phyloP scores from a whole-genome alignment of 257 asterid species.

The Hygrophila difformis region DNA sequence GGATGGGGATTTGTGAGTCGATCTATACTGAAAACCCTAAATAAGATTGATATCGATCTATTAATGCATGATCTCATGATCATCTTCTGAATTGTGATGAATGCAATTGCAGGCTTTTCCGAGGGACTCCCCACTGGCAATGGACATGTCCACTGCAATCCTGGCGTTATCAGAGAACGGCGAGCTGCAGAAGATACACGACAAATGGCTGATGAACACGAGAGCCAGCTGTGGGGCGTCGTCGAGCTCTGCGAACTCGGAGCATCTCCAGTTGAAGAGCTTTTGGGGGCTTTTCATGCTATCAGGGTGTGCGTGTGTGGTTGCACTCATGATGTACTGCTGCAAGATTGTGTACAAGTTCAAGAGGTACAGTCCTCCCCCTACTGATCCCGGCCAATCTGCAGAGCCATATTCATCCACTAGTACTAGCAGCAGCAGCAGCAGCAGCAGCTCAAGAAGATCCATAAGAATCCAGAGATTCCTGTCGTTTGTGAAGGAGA shows the following conservation, averaged over 20 bases:
- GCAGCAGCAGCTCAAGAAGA: neutral
- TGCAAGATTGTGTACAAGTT: slow-evolving; percentile 37
- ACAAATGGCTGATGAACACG: slow-evolving; percentile 32
- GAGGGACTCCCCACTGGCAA: slow-evolving; percentile 33
- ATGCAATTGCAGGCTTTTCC: slow-evolving; percentile 38
- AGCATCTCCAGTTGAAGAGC: slow-evolving; percentile 30
- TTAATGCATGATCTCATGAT: neutral
- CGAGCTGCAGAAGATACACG: slow-evolving; percentile 40
- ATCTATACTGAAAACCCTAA: neutral
- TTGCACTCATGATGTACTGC: slow-evolving; percentile 38
- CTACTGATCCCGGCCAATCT: too few species aligned
- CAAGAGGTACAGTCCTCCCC: too few species aligned
- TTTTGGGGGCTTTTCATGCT: slow-evolving; percentile 40
- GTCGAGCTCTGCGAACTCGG: slow-evolving; percentile 8
- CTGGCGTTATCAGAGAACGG: slow-evolving; percentile 42
- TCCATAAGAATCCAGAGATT: slow-evolving; percentile 32
- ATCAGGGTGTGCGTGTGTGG: slow-evolving; percentile 24
- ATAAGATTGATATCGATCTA: neutral
- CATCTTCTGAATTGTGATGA: neutral
- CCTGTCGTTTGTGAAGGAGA: slow-evolving; percentile 49
- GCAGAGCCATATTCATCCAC: too few species aligned
- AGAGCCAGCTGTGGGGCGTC: slow-evolving; percentile 19
- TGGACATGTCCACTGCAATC: slow-evolving; percentile 36
- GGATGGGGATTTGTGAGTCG: slow-evolving; percentile 84
- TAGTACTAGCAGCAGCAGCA: too few species aligned